A percentile compares a stretch with the other conserved stretches of the same genome.
Conservation (phyloP, 352 stramenopile genomes). For the Globisporangium okanoganense region DNA sequence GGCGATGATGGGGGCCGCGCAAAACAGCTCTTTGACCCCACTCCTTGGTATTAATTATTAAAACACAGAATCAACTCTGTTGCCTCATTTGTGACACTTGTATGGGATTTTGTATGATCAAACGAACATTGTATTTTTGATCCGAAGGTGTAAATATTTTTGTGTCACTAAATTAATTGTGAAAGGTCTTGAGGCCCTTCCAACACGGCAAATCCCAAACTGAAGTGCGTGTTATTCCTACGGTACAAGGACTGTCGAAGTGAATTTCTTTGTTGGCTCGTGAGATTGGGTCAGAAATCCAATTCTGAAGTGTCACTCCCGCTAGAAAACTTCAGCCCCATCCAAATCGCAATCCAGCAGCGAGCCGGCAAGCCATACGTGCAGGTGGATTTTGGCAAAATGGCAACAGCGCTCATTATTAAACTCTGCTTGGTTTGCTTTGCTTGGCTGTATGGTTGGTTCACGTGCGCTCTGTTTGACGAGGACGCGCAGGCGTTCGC, state of each 20-base stretch:
- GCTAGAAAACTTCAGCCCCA: not conserved
- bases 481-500: too few species aligned
- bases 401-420: too few species aligned
- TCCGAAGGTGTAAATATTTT: not conserved
- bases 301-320: not conserved
- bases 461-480: too few species aligned
- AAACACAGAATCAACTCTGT: not conserved
- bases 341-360: too few species aligned
- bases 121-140: not conserved
- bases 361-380: too few species aligned
- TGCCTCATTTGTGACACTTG: not conserved
- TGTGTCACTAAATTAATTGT: not conserved
- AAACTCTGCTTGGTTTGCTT: too few species aligned
- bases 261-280: constrained; percentile 8
- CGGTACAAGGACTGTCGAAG: not conserved
- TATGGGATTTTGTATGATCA: not conserved
- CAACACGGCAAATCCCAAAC: constrained; percentile 26
- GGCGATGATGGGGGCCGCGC: not conserved
- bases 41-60: not conserved
- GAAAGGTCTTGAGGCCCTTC: constrained; percentile 3
- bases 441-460: too few species aligned
- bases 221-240: constrained; percentile 11
- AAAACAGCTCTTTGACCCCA: not conserved
- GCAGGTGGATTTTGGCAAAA: too few species aligned
- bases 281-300: not conserved